Base-by-base conservation (phyloP, 179 eudicot genomes). In the Silene coronaria region DNA sequence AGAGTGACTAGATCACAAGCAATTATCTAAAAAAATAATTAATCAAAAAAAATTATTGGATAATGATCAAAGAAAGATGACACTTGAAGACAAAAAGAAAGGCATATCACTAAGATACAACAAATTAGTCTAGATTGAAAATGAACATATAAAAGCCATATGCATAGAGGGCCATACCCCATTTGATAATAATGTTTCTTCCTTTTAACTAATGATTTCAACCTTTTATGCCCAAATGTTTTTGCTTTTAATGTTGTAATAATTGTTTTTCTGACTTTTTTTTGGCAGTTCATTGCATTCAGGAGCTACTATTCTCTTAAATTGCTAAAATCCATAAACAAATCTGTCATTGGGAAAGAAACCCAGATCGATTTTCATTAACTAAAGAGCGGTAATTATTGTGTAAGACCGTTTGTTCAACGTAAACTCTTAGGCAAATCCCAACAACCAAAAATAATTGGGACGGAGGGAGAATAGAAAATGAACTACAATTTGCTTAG, bases 181-280 rank as follows among this genome's bases (percentile, higher is more conserved):
- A 81, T 76, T 82, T 84, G 81, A 78, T 66, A 74, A 53, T n/a
- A 53, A 70, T 85, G 83, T 71, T 72, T 75, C 68, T 76, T 53
- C 58, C 78, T 79, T 72, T 75, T 23, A 60, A 55, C 68, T 55
- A 79, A 84, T 84, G 21, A n/a, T 53, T 71, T 81, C 76, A 64
- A 76, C 78, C 80, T 81, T 78, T 76, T 42, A 1, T 30, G 16
- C 68, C 21, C 42, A 64, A 64, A 53, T 53, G 58, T 53, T 53
- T 53, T 6, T 53, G 17, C 58, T 53, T 53, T 16, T n/a, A 53
- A 14, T 53, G 16, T 53, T 4, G 2, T n/a, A 57, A 38, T 19
- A 9, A 63, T 46, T 34, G 62, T 51, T 73, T 60, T 26, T 73
- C 51, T 19, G 63, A 32, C 80, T 62, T 70, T 62, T 70, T 62